Evolutionary conservation across 108 stramenopile genomes (phyloP).

Genomic region (Skeletonema marinoi): DNA sequence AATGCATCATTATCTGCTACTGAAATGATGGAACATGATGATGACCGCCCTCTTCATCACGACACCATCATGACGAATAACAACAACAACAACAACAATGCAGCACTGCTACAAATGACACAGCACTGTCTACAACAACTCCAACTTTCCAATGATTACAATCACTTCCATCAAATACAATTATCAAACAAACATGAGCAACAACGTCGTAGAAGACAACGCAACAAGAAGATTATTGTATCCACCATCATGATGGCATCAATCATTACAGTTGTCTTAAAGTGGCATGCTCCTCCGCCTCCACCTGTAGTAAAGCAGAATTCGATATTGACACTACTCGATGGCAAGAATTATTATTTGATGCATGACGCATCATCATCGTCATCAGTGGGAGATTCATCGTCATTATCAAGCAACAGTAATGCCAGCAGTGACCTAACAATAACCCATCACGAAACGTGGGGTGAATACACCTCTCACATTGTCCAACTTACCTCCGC

Average conservation of each 20-base stretch:
- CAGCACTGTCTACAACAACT: constrained; percentile 1
- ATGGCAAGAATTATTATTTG: too few relatives aligned
- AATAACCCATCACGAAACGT: constrained; percentile 25
- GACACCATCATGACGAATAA: not conserved
- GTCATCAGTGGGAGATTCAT: too few relatives aligned
- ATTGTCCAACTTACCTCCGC: not conserved
- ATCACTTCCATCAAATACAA: not conserved
- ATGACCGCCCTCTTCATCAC: not conserved
- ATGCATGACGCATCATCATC: too few relatives aligned
- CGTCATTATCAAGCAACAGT: not conserved
- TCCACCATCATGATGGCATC: not conserved
- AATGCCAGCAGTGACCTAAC: not conserved
- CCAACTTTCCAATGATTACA: not conserved
- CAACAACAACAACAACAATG: not conserved
- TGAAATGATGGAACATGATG: not conserved
- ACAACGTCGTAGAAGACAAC: not conserved
- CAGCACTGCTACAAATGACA: not conserved
- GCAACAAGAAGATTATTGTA: not conserved
- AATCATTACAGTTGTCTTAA: constrained; percentile 27
- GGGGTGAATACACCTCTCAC: constrained; percentile 33
- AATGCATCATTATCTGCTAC: not conserved
- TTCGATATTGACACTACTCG: not conserved
- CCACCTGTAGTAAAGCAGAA: constrained; percentile 17
- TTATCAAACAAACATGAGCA: not conserved
- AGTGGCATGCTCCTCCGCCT: constrained; percentile 39